Conservation (phyloP, 345 rosid species). For the Pistacia vera region DNA sequence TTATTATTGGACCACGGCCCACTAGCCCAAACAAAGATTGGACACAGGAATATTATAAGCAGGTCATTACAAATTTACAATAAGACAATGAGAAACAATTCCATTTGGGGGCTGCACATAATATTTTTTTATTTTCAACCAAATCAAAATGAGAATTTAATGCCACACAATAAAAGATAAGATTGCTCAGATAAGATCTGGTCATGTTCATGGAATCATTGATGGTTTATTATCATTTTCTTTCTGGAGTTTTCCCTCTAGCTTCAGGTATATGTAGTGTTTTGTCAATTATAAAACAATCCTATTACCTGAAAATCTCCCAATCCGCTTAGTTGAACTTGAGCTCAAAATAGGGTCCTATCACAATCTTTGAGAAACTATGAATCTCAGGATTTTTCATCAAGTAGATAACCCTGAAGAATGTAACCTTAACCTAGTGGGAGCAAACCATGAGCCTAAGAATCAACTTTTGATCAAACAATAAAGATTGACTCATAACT, state of each 20-base stretch:
- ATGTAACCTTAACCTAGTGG: not conserved
- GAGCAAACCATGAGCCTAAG: not conserved
- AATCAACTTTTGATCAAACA: too few relatives aligned
- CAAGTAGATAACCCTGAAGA: not conserved
- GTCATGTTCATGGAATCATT: not conserved
- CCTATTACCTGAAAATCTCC: not conserved
- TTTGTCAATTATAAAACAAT: too few relatives aligned
- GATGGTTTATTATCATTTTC: not conserved
- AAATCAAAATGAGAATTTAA: not conserved
- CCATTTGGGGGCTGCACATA: not conserved
- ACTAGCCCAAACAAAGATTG: not conserved
- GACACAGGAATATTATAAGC: not conserved
- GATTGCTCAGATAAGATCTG: not conserved
- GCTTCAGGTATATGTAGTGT: too few relatives aligned
- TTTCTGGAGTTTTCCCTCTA: too few relatives aligned
- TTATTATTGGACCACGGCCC: not conserved
- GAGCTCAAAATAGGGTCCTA: not conserved
- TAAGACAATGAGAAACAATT: constrained; percentile 3
- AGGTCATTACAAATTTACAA: not conserved
- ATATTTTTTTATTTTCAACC: not conserved
- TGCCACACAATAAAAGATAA: constrained; percentile 10
- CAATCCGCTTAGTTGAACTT: not conserved
- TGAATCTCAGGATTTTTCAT: not conserved
- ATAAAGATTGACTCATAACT: too few relatives aligned
- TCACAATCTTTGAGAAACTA: too few relatives aligned